These are phyloP conservation scores for Penicillium manginii DNA, from an alignment of 495 filamentous ascomycete species.

Conservation along the genomic window DNA sequence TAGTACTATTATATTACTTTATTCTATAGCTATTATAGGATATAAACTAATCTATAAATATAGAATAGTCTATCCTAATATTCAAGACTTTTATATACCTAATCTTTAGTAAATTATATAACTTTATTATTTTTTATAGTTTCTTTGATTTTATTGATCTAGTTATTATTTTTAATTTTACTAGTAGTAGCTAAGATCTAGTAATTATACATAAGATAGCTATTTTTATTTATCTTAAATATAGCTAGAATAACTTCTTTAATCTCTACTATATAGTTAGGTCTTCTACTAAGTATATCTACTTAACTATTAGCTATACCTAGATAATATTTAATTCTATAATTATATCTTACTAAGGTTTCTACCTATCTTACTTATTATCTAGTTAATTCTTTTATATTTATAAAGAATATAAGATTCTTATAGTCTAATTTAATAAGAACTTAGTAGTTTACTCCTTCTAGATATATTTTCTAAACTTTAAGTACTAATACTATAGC, in stretches of 20 bases:
- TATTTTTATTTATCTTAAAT: slow-evolving; percentile 11
- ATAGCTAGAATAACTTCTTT: slow-evolving; percentile 15
- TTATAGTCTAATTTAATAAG: slow-evolving; percentile 23
- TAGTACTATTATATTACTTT: slow-evolving; percentile 12
- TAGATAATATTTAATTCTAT: slow-evolving; percentile 18
- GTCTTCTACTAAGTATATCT: slow-evolving; percentile 16
- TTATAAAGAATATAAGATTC: slow-evolving; percentile 23
- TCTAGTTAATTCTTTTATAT: slow-evolving; percentile 18
- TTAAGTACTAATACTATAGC: slow-evolving; percentile 32
- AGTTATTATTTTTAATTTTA: slow-evolving; percentile 5
- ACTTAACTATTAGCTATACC: slow-evolving; percentile 20
- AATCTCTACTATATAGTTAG: slow-evolving; percentile 12
- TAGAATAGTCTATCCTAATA: no score
- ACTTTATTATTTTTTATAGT: slow-evolving; percentile 4
- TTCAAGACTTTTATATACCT: no score
- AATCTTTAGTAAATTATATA: not conserved
- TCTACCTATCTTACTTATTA: slow-evolving; percentile 17
- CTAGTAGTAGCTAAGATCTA: slow-evolving; percentile 5
- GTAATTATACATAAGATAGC: slow-evolving; percentile 11
- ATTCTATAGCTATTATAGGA: slow-evolving; percentile 4
- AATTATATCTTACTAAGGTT: no score
- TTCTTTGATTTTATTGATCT: slow-evolving; percentile 1
- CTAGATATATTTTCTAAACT: slow-evolving; percentile 30
- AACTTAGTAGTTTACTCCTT: slow-evolving; percentile 14
- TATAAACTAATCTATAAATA: slow-evolving; percentile 13